phyloP scores from a whole-genome alignment of 2,329 filamentous ascomycete genomes.

The Spiromastix sp. region DNA sequence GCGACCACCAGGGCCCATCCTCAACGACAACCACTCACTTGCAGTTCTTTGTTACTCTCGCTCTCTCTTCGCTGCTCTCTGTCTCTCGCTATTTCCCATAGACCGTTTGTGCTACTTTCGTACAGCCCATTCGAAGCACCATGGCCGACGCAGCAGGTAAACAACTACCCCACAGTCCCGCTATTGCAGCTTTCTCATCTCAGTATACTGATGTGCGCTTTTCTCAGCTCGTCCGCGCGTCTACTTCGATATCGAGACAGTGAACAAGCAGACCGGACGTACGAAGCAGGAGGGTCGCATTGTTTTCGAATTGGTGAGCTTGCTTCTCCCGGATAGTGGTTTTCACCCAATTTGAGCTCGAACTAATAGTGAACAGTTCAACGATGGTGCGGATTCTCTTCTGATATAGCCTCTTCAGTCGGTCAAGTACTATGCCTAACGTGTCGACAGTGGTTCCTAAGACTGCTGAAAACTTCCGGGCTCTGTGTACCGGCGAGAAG shows the following conservation, averaged over 20 bases:
- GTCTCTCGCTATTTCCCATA: slow-evolving; percentile 1
- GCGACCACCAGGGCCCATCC: slow-evolving; percentile 6
- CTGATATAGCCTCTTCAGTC: neutral
- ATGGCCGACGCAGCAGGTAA: slow-evolving; percentile 30
- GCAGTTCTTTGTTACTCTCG: slow-evolving; percentile 3
- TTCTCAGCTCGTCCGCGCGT: slow-evolving; percentile 58
- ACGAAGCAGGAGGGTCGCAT: too few relatives aligned
- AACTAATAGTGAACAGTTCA: slow-evolving; percentile 27
- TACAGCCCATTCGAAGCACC: slow-evolving; percentile 7
- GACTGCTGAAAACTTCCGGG: slow-evolving; percentile 76
- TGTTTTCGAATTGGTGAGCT: slow-evolving; percentile 68
- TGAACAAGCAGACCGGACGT: slow-evolving; percentile 58
- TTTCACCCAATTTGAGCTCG: slow-evolving; percentile 7
- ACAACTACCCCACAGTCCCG: slow-evolving; percentile 6
- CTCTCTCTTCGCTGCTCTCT: slow-evolving; percentile 2
- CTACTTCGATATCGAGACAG: slow-evolving; percentile 88
- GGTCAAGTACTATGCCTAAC: slow-evolving; percentile 2
- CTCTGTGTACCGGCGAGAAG: slow-evolving; percentile 70
- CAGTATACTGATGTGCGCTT: slow-evolving; percentile 2
- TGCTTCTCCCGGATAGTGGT: neutral
- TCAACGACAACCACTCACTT: slow-evolving; percentile 3
- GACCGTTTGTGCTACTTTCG: neutral
- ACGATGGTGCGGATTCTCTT: slow-evolving; percentile 33
- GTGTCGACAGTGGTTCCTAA: slow-evolving; percentile 60
- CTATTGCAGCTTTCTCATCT: neutral